Evolutionary conservation across 1,284 basidiomycete genomes (phyloP).

Genomic region (Cryptococcus sp.): DNA sequence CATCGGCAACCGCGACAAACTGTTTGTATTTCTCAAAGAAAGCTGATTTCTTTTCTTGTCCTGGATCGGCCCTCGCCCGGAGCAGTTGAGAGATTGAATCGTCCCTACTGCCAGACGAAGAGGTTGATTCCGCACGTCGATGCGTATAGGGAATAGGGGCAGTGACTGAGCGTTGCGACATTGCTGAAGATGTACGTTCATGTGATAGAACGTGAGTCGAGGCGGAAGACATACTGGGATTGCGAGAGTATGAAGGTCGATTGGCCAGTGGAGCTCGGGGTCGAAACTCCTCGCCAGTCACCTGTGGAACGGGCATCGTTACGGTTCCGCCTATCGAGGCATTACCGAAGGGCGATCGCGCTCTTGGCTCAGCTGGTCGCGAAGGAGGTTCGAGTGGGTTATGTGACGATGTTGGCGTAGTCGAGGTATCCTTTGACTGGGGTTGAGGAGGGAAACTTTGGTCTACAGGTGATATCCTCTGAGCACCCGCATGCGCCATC

Average conservation of each 20-base stretch:
- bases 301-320: background rate
- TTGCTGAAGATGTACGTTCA: constrained; percentile 18
- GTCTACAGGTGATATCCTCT: background rate
- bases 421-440: background rate
- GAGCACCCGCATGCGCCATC: constrained; percentile 14
- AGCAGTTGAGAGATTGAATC: constrained; percentile 18
- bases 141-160: background rate
- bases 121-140: constrained; percentile 15
- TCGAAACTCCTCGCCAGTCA: background rate
- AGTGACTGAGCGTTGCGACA: constrained; percentile 11
- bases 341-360: background rate
- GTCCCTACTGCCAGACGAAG: constrained; percentile 12
- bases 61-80: constrained; percentile 5
- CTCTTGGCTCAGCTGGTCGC: background rate
- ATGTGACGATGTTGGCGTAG: background rate
- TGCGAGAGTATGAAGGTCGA: background rate
- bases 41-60: constrained; percentile 3
- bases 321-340: background rate
- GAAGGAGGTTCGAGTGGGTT: background rate
- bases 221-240: background rate
- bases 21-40: constrained; percentile 56
- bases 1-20: constrained; percentile 16
- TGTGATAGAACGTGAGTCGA: constrained; percentile 2
- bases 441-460: background rate
- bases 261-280: background rate